Conservation (phyloP, 805 yeast species). For the Ogataea minuta region DNA sequence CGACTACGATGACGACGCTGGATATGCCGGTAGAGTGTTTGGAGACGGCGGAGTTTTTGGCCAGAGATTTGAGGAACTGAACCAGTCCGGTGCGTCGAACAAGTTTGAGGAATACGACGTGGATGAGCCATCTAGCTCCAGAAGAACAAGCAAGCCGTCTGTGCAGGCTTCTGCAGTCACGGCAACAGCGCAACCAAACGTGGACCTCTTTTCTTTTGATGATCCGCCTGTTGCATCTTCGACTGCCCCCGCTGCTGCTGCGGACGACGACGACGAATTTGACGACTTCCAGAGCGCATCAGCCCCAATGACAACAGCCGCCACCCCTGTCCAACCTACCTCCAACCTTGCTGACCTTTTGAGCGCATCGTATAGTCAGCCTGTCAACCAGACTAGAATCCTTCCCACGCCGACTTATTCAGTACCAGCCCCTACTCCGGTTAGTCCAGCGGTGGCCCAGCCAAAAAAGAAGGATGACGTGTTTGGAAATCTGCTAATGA, state of each 20-base stretch:
- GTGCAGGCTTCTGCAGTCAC: slow-evolving; percentile 41
- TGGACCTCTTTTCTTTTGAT: slow-evolving; percentile 51
- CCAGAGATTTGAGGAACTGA: slow-evolving; percentile 59
- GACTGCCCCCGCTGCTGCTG: slow-evolving; percentile 11
- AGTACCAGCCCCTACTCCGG: slow-evolving; percentile 15
- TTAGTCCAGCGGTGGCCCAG: slow-evolving; percentile 36
- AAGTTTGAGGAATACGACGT: slow-evolving; percentile 65
- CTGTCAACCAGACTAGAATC: slow-evolving; percentile 20
- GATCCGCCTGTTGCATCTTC: slow-evolving; percentile 27
- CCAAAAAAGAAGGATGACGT: slow-evolving; percentile 55
- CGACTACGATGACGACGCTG: slow-evolving; percentile 47
- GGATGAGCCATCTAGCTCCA: slow-evolving; percentile 30
- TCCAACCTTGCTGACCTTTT: slow-evolving; percentile 34
- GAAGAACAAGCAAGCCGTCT: slow-evolving; percentile 34
- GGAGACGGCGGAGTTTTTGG: slow-evolving; percentile 76
- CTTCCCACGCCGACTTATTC: slow-evolving; percentile 18
- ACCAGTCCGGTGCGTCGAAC: slow-evolving; percentile 40
- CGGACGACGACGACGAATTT: slow-evolving; percentile 61
- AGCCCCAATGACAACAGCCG: slow-evolving; percentile 34
- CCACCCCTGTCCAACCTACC: slow-evolving; percentile 19
- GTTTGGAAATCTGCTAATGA: slow-evolving; percentile 64
- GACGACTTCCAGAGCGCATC: slow-evolving; percentile 77
- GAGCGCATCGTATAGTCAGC: slow-evolving; percentile 27
- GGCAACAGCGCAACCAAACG: slow-evolving; percentile 38
- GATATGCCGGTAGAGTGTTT: slow-evolving; percentile 50